Evolutionary conservation across 495 filamentous ascomycete genomes (phyloP), one percentile per base, ranked within the genome.

Genomic region (Penicillium canariense): DNA sequence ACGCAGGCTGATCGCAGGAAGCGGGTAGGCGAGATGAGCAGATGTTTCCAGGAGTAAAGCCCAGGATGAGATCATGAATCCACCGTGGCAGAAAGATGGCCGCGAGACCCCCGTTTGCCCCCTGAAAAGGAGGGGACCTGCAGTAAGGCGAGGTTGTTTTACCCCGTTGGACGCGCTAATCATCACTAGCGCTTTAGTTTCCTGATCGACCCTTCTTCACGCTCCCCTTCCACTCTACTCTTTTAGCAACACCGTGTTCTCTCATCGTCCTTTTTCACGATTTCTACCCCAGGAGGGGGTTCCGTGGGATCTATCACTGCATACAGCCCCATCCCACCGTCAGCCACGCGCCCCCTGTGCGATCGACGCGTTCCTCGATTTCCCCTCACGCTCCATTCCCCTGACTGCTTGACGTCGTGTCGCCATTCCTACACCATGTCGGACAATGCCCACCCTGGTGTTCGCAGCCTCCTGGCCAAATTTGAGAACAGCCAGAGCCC

Each of bases 401-500:
- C 55, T 61, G 60, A 50, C 52, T 46, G 45, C 45, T 43, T 39
- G 35, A 51, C 50, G 17, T 40, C n/a, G 20, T 25, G 20, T 31
- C 39, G 26, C 60, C 49, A 25, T 17, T 38, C 22, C 28, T 11
- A 17, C 20, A 26, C 49, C 65, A 84, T 84, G 81, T 70, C 77
- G 50, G 69, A 73, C 30, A 73, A 70, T 35, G 69, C 76, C 56
- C 73, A 63, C 40, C 65, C 77, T 44, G 83, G 82, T 40, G 81
- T 87, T 55, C 77, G 81, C 68, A 90, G 87, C 74, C 82, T 96
- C 54, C 83, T 90, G 51, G 91, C 91, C 61, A 90, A 89, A 79
- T 96, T 96, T 67, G 91, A 96, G 77, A 85, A 82, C 64, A 80
- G 79, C 59, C 78, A 79, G 34, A 79, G 74, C 48, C 69, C 54